Evolutionary conservation across 1,139 yeast genomes (phyloP).

Genomic region (Protomyces pachydermus): DNA sequence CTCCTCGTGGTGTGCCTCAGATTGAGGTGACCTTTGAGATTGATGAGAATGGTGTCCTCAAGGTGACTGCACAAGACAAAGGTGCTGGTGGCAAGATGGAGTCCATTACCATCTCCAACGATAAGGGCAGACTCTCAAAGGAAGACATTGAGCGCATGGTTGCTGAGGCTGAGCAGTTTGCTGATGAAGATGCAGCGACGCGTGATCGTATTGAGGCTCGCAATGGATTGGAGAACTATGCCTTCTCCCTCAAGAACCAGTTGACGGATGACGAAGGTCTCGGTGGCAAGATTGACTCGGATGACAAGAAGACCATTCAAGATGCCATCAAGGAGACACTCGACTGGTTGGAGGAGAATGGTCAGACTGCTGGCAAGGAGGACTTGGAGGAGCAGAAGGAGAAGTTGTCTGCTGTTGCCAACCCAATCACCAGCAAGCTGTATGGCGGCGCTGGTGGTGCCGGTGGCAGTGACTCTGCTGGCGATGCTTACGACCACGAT

Average conservation of each 20-base stretch:
- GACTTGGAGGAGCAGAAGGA: constrained; percentile 93
- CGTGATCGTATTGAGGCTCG: constrained; percentile 80
- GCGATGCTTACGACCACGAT: constrained; percentile 64
- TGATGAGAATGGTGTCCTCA: constrained; percentile 93
- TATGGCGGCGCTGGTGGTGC: constrained; percentile 60
- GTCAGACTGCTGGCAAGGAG: constrained; percentile 79
- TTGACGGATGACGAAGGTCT: constrained; percentile 62
- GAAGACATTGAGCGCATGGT: constrained; percentile 93
- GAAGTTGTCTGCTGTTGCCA: constrained; percentile 73
- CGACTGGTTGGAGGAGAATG: constrained; percentile 86
- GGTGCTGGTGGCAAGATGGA: constrained; percentile 89
- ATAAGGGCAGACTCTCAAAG: constrained; percentile 90
- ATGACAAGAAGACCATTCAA: constrained; percentile 81
- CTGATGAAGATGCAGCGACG: constrained; percentile 77
- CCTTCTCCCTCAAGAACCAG: constrained; percentile 77
- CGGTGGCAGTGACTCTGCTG: constrained; percentile 45
- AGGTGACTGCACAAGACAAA: constrained; percentile 89
- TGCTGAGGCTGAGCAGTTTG: constrained; percentile 86
- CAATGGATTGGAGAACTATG: constrained; percentile 83
- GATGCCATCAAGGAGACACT: constrained; percentile 85
- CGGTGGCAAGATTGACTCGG: constrained; percentile 76
- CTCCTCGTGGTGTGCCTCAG: constrained; percentile 98
- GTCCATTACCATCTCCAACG: constrained; percentile 90
- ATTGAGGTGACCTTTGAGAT: constrained; percentile 91
- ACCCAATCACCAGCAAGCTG: constrained; percentile 88